Conservation (phyloP, 2,329 filamentous ascomycete species). For the Celoporthe dispersa region DNA sequence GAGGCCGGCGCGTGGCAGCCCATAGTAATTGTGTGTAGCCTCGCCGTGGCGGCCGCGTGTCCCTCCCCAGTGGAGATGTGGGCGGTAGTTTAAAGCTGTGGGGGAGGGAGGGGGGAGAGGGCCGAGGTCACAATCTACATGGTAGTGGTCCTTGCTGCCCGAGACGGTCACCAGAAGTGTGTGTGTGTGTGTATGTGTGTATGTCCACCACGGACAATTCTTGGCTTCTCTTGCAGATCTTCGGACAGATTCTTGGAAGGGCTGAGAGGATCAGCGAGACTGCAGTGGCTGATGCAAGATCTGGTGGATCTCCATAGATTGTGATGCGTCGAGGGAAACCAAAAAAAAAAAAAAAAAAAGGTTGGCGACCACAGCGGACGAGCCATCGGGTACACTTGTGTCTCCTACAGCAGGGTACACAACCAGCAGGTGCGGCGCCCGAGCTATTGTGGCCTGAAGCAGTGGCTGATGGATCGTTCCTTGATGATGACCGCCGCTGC, state of each 20-base stretch:
- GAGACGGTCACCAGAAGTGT: background rate
- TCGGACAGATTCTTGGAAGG: background rate
- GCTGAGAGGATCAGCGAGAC: background rate
- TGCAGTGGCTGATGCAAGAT: conserved; percentile 7
- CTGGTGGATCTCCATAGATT: background rate
- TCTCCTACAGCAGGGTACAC: background rate
- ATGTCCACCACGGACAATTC: conserved; percentile 1
- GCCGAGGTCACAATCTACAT: background rate
- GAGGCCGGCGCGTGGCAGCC: background rate
- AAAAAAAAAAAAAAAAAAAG: background rate
- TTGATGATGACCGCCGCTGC: background rate
- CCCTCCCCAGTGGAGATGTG: background rate
- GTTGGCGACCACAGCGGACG: background rate
- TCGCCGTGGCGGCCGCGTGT: background rate
- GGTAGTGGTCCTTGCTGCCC: background rate
- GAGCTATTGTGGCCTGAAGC: background rate
- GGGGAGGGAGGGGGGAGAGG: background rate
- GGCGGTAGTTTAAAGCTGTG: background rate
- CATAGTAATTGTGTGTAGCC: background rate
- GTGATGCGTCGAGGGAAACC: background rate
- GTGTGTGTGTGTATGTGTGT: background rate
- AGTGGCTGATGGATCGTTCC: background rate
- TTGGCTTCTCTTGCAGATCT: background rate
- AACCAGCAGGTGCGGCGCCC: background rate
- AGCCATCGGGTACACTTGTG: background rate